phyloP scores from a whole-genome alignment of 2,329 filamentous ascomycete genomes.

The Phyllosticta ampelicida region DNA sequence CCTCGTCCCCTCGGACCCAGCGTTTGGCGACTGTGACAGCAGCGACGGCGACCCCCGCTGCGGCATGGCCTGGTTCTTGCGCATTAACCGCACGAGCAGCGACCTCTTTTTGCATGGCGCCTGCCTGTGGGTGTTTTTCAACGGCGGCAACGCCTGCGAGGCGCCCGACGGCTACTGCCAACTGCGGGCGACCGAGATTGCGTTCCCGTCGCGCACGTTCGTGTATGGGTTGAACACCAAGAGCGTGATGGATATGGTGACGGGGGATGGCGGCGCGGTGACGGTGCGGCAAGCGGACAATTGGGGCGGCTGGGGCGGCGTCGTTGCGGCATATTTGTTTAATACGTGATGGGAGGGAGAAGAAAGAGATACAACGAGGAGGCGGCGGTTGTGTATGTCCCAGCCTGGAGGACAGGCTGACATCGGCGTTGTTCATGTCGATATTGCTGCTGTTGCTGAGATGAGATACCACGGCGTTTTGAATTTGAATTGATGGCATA shows the following conservation, averaged over 20 bases:
- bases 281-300: not conserved
- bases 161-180: not conserved
- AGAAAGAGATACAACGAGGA: not conserved
- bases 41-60: slow-evolving; percentile 10
- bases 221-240: slow-evolving; percentile 7
- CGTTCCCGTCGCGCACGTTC: not conserved
- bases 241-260: not conserved
- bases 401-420: too few species aligned
- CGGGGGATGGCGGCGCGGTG: not conserved
- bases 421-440: too few species aligned
- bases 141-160: not conserved
- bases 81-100: not conserved
- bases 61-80: slow-evolving; percentile 10
- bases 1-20: slow-evolving; percentile 20
- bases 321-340: slow-evolving; percentile 5
- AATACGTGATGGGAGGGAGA: not conserved
- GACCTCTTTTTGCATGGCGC: slow-evolving; percentile 5
- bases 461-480: too few species aligned
- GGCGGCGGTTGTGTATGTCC: not conserved
- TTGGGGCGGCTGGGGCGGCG: slow-evolving; percentile 6
- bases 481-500: too few species aligned
- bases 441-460: too few species aligned
- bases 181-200: not conserved
- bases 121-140: slow-evolving; percentile 8
- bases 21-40: slow-evolving; percentile 17